A percentile compares a stretch with the other conserved stretches of the same genome.
Evolutionary conservation across 805 yeast genomes (phyloP).

Genomic region (Priceomyces fermenticarens): DNA sequence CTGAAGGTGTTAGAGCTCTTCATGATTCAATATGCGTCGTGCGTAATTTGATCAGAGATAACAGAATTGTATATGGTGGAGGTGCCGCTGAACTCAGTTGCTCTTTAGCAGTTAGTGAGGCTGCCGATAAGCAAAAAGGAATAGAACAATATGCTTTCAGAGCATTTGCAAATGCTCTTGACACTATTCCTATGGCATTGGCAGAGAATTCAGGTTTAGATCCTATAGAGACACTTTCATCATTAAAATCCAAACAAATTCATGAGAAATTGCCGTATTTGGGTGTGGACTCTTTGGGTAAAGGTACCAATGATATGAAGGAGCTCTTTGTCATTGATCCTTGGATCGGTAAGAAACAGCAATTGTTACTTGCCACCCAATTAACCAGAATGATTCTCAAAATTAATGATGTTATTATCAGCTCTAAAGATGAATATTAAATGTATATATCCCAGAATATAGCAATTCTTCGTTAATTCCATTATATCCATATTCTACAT

Average conservation of each 20-base stretch:
- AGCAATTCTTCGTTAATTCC: not conserved
- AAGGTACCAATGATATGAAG: constrained; percentile 88
- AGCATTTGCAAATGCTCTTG: constrained; percentile 89
- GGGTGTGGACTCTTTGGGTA: constrained; percentile 94
- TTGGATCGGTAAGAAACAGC: constrained; percentile 95
- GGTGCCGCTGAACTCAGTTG: constrained; percentile 97
- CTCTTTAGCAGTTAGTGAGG: constrained; percentile 85
- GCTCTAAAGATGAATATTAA: constrained; percentile 74
- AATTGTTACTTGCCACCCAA: constrained; percentile 91
- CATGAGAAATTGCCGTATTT: constrained; percentile 64
- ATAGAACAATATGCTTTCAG: constrained; percentile 98
- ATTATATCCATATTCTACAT: no score
- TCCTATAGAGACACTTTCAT: constrained; percentile 86
- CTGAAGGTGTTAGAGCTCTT: constrained; percentile 93
- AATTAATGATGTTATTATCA: constrained; percentile 93
- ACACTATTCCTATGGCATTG: constrained; percentile 86
- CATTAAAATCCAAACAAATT: constrained; percentile 80
- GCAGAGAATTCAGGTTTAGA: constrained; percentile 97
- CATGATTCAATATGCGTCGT: constrained; percentile 98
- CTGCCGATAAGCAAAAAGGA: constrained; percentile 90
- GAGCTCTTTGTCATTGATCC: constrained; percentile 95
- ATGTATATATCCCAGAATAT: constrained; percentile 2
- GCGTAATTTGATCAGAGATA: constrained; percentile 88
- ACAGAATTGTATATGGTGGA: constrained; percentile 97
- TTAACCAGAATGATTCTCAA: constrained; percentile 96